These are phyloP conservation scores for Epithele typhae DNA, from an alignment of 768 basidiomycete species.

Conservation along the genomic window DNA sequence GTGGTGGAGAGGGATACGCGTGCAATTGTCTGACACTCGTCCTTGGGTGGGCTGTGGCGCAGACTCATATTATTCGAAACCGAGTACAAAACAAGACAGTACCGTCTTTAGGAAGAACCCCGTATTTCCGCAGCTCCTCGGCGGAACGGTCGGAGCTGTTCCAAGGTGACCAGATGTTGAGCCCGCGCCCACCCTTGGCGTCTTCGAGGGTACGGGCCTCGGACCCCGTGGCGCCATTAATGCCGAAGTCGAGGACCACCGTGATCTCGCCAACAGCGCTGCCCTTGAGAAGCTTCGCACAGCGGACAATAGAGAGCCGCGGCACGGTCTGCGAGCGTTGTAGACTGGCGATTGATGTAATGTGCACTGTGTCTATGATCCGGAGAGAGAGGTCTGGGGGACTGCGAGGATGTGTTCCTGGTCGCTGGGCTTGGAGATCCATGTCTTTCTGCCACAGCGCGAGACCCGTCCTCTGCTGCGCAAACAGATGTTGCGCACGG, in stretches of 20 bases:
- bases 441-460: constrained; percentile 51
- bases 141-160: not conserved
- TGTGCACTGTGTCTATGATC: constrained; percentile 39
- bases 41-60: too few species aligned
- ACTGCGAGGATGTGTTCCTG: constrained; percentile 12
- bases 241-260: constrained; percentile 15
- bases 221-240: constrained; percentile 1
- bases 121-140: not conserved
- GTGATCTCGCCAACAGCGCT: constrained; percentile 7
- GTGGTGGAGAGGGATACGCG: too few species aligned
- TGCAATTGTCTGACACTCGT: too few species aligned
- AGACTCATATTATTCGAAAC: constrained; percentile 8
- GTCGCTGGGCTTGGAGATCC: constrained; percentile 23
- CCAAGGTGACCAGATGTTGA: constrained; percentile 51
- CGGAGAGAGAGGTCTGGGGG: constrained; percentile 41
- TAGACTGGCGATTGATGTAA: constrained; percentile 25
- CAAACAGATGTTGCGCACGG: constrained; percentile 39
- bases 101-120: not conserved
- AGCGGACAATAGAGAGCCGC: constrained; percentile 12
- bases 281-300: constrained; percentile 4
- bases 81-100: constrained; percentile 15
- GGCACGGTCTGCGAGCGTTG: constrained; percentile 22
- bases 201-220: constrained; percentile 24
- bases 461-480: constrained; percentile 41
- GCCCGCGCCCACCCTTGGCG: constrained; percentile 36